Evolutionary conservation across 495 filamentous ascomycete species (phyloP).

Genomic region (Aspergillus hancockii): DNA sequence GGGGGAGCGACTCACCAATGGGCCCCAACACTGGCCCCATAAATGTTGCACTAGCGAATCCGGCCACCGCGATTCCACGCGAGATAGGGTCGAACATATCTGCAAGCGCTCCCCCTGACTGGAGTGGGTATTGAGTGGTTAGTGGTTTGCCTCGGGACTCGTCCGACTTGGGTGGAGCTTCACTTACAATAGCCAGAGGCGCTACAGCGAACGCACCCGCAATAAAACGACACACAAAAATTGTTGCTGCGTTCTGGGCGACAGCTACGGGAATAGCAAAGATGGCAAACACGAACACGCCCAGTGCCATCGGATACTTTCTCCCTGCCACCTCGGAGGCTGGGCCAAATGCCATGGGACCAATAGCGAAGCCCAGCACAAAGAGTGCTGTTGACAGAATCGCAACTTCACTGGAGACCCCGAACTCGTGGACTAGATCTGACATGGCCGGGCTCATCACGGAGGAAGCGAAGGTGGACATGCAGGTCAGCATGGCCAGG

Average conservation of each 20-base stretch:
- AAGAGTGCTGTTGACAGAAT: slow-evolving; percentile 48
- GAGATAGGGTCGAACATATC: slow-evolving; percentile 59
- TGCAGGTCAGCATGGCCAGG: no score
- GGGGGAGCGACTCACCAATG: slow-evolving; percentile 56
- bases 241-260: slow-evolving; percentile 50
- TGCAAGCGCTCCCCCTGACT: slow-evolving; percentile 51
- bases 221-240: slow-evolving; percentile 59
- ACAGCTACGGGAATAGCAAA: slow-evolving; percentile 59
- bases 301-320: slow-evolving; percentile 51
- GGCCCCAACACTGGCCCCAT: slow-evolving; percentile 57
- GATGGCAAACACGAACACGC: slow-evolving; percentile 49
- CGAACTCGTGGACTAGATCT: no score
- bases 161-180: no score
- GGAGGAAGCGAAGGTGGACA: no score
- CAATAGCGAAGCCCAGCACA: slow-evolving; percentile 47
- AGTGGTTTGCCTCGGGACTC: no score
- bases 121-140: no score
- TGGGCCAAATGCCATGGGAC: slow-evolving; percentile 57
- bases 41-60: slow-evolving; percentile 54
- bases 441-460: no score
- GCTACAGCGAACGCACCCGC: slow-evolving; percentile 56
- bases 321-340: slow-evolving; percentile 78
- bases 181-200: slow-evolving; percentile 58
- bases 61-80: slow-evolving; percentile 54
- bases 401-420: slow-evolving; percentile 44